A percentile compares a stretch with the other conserved stretches of the same genome.
These are phyloP conservation scores for Canavalia ensiformis DNA, from an alignment of 306 rosid genomes.

Conservation along the genomic window DNA sequence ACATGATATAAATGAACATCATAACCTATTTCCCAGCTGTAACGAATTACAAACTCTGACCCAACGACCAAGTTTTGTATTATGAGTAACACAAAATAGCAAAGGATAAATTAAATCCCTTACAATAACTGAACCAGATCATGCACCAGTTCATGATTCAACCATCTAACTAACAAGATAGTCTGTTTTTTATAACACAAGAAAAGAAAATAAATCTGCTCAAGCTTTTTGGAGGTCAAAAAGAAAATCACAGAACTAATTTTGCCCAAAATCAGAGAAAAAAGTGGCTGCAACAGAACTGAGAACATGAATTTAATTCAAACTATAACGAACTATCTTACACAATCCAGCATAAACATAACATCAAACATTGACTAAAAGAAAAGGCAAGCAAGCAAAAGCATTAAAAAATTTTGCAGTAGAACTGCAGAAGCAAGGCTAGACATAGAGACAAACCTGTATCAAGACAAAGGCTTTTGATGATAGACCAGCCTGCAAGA, in stretches of 20 bases:
- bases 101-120: slow-evolving; percentile 21
- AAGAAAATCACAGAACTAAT: not conserved
- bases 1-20: slow-evolving; percentile 26
- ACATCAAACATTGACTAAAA: slow-evolving; percentile 25
- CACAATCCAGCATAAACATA: slow-evolving; percentile 6
- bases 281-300: not conserved
- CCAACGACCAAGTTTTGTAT: slow-evolving; percentile 10
- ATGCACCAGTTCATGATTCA: slow-evolving; percentile 29
- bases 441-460: slow-evolving; percentile 70
- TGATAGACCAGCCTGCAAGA: slow-evolving; percentile 91
- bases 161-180: not conserved
- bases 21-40: slow-evolving; percentile 12
- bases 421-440: slow-evolving; percentile 44
- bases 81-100: slow-evolving; percentile 30
- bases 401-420: slow-evolving; percentile 30
- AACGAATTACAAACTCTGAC: slow-evolving; percentile 20
- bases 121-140: slow-evolving; percentile 14
- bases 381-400: slow-evolving; percentile 41
- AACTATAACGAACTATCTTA: too few relatives aligned
- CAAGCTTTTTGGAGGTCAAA: slow-evolving; percentile 16
- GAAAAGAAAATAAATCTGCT: not conserved
- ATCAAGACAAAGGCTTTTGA: slow-evolving; percentile 89
- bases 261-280: slow-evolving; percentile 21
- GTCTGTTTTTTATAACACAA: slow-evolving; percentile 19
- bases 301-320: too few relatives aligned